phyloP scores from a whole-genome alignment of 352 stramenopile species.

The Sclerospora graminicola region DNA sequence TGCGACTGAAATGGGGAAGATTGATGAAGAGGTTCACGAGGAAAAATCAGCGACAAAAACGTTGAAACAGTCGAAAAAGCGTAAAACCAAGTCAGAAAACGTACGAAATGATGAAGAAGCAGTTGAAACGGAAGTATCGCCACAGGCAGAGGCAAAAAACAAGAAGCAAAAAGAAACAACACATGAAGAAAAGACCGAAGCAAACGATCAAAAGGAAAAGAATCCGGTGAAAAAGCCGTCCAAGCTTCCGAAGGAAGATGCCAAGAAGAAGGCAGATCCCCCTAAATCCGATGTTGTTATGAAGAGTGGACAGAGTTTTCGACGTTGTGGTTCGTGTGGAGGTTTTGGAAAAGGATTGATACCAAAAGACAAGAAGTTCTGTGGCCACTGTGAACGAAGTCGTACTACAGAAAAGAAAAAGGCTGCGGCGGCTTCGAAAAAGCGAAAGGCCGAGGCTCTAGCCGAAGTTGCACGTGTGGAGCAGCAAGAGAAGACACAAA shows the following conservation, averaged over 20 bases:
- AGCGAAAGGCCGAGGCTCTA: constrained; percentile 43
- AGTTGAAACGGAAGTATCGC: too few species aligned
- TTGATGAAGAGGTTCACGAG: constrained; percentile 14
- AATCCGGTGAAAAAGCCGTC: background rate
- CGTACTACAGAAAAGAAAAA: constrained; percentile 57
- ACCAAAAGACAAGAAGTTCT: constrained; percentile 46
- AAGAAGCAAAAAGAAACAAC: too few species aligned
- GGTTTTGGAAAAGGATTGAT: constrained; percentile 71
- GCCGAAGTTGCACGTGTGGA: constrained; percentile 21
- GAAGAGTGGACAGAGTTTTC: constrained; percentile 66
- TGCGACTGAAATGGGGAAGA: constrained; percentile 8
- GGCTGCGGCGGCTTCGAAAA: constrained; percentile 35
- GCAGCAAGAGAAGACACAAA: constrained; percentile 17
- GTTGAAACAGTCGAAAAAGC: too few species aligned
- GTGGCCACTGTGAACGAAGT: constrained; percentile 62
- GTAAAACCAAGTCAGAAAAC: too few species aligned
- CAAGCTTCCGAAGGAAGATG: constrained; percentile 20
- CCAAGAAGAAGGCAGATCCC: constrained; percentile 27
- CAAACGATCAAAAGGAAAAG: constrained; percentile 19
- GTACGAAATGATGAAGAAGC: too few species aligned
- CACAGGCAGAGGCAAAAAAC: too few species aligned
- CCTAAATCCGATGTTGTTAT: constrained; percentile 25
- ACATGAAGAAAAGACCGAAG: too few species aligned
- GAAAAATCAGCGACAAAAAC: constrained; percentile 9
- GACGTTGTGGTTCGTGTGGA: constrained; percentile 50